Conservation (phyloP, 306 rosid genomes). For the Acacia crassicarpa region DNA sequence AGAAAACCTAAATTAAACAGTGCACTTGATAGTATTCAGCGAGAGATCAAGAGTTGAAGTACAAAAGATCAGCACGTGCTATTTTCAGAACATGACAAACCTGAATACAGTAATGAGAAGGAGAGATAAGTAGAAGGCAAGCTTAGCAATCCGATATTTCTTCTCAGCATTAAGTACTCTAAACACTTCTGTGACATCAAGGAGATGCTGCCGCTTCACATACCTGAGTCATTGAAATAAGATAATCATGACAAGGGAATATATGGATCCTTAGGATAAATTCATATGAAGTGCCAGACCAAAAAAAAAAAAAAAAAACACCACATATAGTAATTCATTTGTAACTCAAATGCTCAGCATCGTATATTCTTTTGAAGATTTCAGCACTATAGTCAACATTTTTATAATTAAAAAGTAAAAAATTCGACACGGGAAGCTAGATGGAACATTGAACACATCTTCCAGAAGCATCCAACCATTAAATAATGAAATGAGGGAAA, state of each 20-base stretch:
- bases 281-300: slow-evolving; percentile 9
- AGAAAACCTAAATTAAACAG: slow-evolving; percentile 35
- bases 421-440: neutral
- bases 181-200: slow-evolving; percentile 96
- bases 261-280: slow-evolving; percentile 15
- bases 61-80: slow-evolving; percentile 12
- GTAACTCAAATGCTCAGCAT: neutral
- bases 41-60: neutral
- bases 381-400: slow-evolving; percentile 14
- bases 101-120: slow-evolving; percentile 73
- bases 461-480: neutral
- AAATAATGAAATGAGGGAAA: neutral
- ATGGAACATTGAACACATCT: neutral
- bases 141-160: slow-evolving; percentile 70
- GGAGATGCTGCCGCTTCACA: slow-evolving; percentile 72
- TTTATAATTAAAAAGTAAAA: neutral
- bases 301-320: too few relatives aligned
- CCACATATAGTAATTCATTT: neutral
- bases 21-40: slow-evolving; percentile 6
- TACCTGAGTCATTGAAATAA: slow-evolving; percentile 55
- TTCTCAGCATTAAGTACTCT: slow-evolving; percentile 71
- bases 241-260: slow-evolving; percentile 31
- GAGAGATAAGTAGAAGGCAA: slow-evolving; percentile 62
- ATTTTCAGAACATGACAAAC: slow-evolving; percentile 47
- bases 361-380: slow-evolving; percentile 7